A percentile compares a stretch with the other conserved stretches of the same genome.
Conservation (phyloP, 306 rosid genomes). For the Medicago lupulina region DNA sequence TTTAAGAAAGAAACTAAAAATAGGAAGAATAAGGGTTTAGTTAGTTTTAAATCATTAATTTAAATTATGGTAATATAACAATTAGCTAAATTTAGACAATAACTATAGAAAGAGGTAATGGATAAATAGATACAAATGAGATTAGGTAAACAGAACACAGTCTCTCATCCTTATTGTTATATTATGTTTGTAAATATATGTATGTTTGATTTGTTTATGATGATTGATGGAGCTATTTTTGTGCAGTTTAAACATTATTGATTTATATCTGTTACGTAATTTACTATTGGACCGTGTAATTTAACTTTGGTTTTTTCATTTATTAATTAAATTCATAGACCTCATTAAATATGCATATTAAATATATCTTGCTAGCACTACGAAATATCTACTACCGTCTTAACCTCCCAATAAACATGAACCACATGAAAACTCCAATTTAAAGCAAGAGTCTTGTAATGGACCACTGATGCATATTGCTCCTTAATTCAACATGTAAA, state of each 20-base stretch:
- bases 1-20: not conserved
- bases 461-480: too few species aligned
- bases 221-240: not conserved
- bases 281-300: not conserved
- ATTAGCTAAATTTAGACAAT: constrained; percentile 13
- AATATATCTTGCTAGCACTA: too few species aligned
- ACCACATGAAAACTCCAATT: too few species aligned
- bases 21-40: not conserved
- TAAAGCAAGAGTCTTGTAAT: too few species aligned
- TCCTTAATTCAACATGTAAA: too few species aligned
- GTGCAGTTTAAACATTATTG: not conserved
- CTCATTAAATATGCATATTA: too few species aligned
- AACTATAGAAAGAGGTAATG: not conserved
- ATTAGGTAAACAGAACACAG: not conserved
- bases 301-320: too few species aligned
- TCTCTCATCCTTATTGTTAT: not conserved
- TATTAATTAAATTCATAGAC: too few species aligned
- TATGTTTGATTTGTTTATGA: not conserved
- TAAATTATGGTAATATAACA: not conserved
- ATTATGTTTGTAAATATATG: not conserved
- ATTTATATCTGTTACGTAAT: too few species aligned
- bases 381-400: too few species aligned
- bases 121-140: not conserved
- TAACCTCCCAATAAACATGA: too few species aligned
- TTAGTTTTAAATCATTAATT: not conserved